Evolutionary conservation across 2,329 filamentous ascomycete genomes (phyloP).

Genomic region (Nannizzia gypsea): DNA sequence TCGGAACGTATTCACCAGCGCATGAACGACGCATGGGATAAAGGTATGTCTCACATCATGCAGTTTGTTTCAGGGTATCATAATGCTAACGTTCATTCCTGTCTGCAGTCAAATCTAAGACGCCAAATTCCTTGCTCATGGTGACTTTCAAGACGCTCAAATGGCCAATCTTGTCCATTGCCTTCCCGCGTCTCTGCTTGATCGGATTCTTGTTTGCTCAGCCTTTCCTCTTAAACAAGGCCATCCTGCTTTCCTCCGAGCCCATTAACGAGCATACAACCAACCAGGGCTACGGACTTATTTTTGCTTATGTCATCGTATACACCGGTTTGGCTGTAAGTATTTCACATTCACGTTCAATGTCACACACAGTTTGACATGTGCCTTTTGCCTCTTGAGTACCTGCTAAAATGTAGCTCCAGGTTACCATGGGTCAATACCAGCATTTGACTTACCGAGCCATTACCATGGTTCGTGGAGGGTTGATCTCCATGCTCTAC

Average conservation of each 20-base stretch:
- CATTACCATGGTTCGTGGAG: constrained; percentile 34
- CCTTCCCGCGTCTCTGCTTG: constrained; percentile 25
- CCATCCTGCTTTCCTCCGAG: constrained; percentile 24
- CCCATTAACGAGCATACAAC: constrained; percentile 20
- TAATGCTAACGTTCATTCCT: background rate
- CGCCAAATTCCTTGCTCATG: constrained; percentile 21
- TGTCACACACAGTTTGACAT: no score
- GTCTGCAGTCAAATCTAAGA: constrained; percentile 20
- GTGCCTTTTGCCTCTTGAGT: no score
- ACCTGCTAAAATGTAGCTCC: background rate
- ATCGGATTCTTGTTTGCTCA: constrained; percentile 29
- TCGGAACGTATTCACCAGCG: constrained; percentile 31
- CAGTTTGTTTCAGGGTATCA: background rate
- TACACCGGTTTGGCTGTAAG: constrained; percentile 33
- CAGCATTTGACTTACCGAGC: constrained; percentile 34
- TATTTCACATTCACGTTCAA: background rate
- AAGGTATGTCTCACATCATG: constrained; percentile 21
- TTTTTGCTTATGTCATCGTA: constrained; percentile 34
- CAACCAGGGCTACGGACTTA: constrained; percentile 32
- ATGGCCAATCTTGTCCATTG: constrained; percentile 24
- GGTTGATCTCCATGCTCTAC: constrained; percentile 41
- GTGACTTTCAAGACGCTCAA: constrained; percentile 24
- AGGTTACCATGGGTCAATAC: constrained; percentile 32
- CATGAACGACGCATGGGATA: constrained; percentile 31
- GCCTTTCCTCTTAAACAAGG: constrained; percentile 28